Evolutionary conservation across 768 basidiomycete species (phyloP).

Genomic region (Lyophyllum atratum): DNA sequence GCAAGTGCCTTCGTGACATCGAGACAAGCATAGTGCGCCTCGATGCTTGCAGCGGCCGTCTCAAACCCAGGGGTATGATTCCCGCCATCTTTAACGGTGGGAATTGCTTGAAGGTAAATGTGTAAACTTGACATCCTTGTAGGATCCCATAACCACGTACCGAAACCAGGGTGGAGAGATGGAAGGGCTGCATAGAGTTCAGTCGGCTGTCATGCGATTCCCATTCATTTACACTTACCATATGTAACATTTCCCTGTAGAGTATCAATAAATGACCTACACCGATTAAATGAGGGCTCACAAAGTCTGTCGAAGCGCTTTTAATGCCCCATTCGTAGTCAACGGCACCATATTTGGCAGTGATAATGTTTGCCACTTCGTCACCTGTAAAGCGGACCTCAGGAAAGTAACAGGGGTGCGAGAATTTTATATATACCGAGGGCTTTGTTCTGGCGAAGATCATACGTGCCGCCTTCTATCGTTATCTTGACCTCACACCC

Average conservation of each 20-base stretch:
- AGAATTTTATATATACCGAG: constrained; percentile 37
- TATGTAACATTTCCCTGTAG: constrained; percentile 74
- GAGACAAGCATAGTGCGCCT: constrained; percentile 67
- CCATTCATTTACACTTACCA: constrained; percentile 40
- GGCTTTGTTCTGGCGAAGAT: constrained; percentile 32
- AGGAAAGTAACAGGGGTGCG: background rate
- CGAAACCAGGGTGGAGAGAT: constrained; percentile 73
- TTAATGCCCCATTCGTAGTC: constrained; percentile 70
- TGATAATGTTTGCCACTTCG: constrained; percentile 63
- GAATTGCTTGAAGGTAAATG: constrained; percentile 56
- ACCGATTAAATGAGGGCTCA: constrained; percentile 35
- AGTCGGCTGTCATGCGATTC: background rate
- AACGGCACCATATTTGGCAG: constrained; percentile 60
- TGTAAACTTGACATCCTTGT: background rate
- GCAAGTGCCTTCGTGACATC: constrained; percentile 74
- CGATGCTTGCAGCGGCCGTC: constrained; percentile 57
- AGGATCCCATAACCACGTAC: constrained; percentile 31
- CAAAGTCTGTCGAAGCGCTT: constrained; percentile 82
- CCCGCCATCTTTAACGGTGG: constrained; percentile 68
- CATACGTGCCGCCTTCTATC: constrained; percentile 11
- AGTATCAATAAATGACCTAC: background rate
- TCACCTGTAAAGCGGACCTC: constrained; percentile 41
- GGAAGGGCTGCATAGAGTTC: constrained; percentile 47
- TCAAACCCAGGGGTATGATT: constrained; percentile 77
- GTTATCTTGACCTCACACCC: constrained; percentile 22